These are phyloP conservation scores for Hanseniaspora nectarophila DNA, from an alignment of 805 yeast genomes.

Conservation along the genomic window DNA sequence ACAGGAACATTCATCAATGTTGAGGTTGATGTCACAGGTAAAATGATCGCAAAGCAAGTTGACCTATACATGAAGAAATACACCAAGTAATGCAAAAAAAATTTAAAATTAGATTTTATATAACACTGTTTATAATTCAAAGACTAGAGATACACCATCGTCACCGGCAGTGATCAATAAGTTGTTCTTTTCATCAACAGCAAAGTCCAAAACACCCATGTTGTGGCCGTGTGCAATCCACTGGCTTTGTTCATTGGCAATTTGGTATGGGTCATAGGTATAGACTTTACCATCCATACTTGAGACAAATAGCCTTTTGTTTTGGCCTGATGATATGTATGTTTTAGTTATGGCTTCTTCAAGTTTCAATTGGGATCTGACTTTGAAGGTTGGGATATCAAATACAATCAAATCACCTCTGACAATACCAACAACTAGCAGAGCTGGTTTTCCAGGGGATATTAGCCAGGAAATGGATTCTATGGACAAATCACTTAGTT, in stretches of 20 bases:
- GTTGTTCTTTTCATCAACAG: constrained; percentile 42
- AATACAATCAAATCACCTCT: constrained; percentile 75
- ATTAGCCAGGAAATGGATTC: constrained; percentile 80
- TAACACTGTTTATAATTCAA: constrained; percentile 34
- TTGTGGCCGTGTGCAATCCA: constrained; percentile 83
- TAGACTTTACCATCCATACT: constrained; percentile 77
- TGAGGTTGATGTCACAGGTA: constrained; percentile 92
- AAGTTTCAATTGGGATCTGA: constrained; percentile 55
- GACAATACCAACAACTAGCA: constrained; percentile 81
- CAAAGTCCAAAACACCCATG: constrained; percentile 76
- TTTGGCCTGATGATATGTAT: constrained; percentile 30
- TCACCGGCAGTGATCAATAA: constrained; percentile 81
- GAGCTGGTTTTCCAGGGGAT: constrained; percentile 30
- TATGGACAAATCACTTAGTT: constrained; percentile 47
- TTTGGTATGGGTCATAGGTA: constrained; percentile 75
- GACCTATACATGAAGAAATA: constrained; percentile 44
- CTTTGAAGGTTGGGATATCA: constrained; percentile 77
- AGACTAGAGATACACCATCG: constrained; percentile 83
- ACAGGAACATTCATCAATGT: constrained; percentile 64
- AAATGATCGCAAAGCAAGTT: constrained; percentile 79
- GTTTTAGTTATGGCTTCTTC: constrained; percentile 73
- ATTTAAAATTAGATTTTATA: too few species aligned
- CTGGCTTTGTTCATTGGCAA: constrained; percentile 30
- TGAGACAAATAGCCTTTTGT: constrained; percentile 56
- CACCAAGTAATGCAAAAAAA: constrained; percentile 28